A percentile compares a stretch with the other conserved stretches of the same genome.
Conservation (phyloP, 495 filamentous ascomycete species). For the Bathelium albidoporum region DNA sequence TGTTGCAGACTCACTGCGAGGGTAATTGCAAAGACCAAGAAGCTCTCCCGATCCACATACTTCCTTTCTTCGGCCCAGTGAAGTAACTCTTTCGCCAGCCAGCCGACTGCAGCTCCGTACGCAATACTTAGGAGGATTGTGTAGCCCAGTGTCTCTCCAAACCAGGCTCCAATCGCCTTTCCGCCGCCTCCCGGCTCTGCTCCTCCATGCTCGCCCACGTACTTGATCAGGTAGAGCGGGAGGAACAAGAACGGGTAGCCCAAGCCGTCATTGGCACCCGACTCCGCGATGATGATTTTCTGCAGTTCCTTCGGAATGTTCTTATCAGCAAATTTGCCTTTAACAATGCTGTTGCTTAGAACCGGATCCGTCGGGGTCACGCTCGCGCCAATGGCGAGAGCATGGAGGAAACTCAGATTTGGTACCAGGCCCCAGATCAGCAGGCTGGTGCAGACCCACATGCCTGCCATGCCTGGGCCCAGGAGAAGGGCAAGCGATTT, state of each 20-base stretch:
- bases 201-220: constrained; percentile 47
- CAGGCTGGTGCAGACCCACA: constrained; percentile 79
- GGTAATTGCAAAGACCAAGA: constrained; percentile 80
- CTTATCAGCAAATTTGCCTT: constrained; percentile 86
- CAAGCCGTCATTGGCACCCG: constrained; percentile 86
- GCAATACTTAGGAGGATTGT: constrained; percentile 66
- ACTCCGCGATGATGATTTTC: constrained; percentile 81
- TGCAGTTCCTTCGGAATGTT: constrained; percentile 75
- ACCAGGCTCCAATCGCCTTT: constrained; percentile 70
- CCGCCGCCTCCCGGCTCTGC: constrained; percentile 47
- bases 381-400: constrained; percentile 69
- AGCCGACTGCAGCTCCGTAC: constrained; percentile 71
- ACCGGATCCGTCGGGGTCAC: constrained; percentile 90
- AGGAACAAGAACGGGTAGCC: constrained; percentile 88
- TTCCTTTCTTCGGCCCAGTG: constrained; percentile 74
- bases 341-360: constrained; percentile 80
- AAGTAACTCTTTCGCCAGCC: constrained; percentile 68
- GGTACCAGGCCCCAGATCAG: constrained; percentile 74
- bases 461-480: constrained; percentile 74
- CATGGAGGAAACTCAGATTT: constrained; percentile 60
- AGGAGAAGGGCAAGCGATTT: constrained; percentile 63
- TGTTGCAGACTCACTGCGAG: constrained; percentile 48
- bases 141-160: constrained; percentile 80
- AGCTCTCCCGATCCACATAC: constrained; percentile 83
- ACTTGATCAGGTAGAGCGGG: constrained; percentile 73